phyloP scores from a whole-genome alignment of 2,329 filamentous ascomycete genomes.

The Exserohilum rostratum region DNA sequence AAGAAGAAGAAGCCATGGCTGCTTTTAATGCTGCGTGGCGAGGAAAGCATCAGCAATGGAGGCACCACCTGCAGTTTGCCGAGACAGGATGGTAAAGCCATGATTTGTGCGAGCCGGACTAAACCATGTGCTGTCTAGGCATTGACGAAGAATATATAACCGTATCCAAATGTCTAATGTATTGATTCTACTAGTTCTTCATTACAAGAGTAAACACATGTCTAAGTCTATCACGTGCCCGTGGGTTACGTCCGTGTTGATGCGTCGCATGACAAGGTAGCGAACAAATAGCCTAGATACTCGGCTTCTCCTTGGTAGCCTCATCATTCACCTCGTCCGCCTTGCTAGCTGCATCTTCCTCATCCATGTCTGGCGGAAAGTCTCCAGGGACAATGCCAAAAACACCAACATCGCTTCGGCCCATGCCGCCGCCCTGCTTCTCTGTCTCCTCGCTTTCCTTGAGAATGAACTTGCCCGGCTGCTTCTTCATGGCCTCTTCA shows the following conservation, averaged over 20 bases:
- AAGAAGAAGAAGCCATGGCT: constrained; percentile 36
- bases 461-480: constrained; percentile 43
- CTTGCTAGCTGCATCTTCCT: constrained; percentile 7
- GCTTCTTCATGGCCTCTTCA: constrained; percentile 55
- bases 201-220: too few species aligned
- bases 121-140: too few species aligned
- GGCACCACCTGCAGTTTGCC: constrained; percentile 12
- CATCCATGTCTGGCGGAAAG: constrained; percentile 34
- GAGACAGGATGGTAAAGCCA: constrained; percentile 1
- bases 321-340: constrained; percentile 19
- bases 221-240: too few species aligned
- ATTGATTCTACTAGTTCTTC: too few species aligned
- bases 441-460: constrained; percentile 59
- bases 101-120: background rate
- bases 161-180: too few species aligned
- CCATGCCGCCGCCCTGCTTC: constrained; percentile 57
- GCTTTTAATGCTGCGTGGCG: constrained; percentile 34
- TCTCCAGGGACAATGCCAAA: constrained; percentile 32
- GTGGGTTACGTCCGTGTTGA: too few species aligned
- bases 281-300: background rate
- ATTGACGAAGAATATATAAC: too few species aligned
- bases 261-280: too few species aligned
- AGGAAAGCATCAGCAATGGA: constrained; percentile 12
- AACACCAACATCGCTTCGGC: constrained; percentile 53
- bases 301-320: constrained; percentile 24